Percentiles rank a stretch among this genome's conserved stretches.
phyloP scores from a whole-genome alignment of 495 filamentous ascomycete genomes.

The Massariosphaeria phaeospora region DNA sequence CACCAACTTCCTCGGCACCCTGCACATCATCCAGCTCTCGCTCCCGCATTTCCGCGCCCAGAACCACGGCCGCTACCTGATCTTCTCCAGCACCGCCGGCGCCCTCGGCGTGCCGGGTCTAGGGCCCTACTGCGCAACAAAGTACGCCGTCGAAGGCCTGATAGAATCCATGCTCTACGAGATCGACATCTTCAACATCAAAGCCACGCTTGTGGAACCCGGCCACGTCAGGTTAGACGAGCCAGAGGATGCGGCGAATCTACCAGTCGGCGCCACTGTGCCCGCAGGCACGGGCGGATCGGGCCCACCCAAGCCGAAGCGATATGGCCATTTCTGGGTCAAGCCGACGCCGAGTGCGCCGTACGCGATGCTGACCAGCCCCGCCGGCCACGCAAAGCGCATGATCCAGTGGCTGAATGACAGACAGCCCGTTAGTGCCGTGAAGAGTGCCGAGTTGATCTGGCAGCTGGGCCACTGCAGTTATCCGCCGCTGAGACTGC shows the following conservation, averaged over 20 bases:
- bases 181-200: constrained; percentile 83
- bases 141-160: constrained; percentile 91
- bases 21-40: constrained; percentile 88
- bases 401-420: constrained; percentile 96
- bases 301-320: constrained; percentile 26
- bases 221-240: constrained; percentile 81
- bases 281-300: background rate
- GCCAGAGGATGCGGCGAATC: constrained; percentile 31
- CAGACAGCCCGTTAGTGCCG: constrained; percentile 82
- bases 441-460: constrained; percentile 90
- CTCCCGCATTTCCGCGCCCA: constrained; percentile 81
- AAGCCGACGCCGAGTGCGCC: constrained; percentile 71
- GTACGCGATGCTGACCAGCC: constrained; percentile 69
- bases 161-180: constrained; percentile 96
- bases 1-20: constrained; percentile 90
- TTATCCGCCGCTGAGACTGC: constrained; percentile 77
- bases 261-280: background rate
- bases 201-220: constrained; percentile 86
- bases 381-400: constrained; percentile 81
- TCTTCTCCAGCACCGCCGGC: constrained; percentile 87
- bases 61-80: constrained; percentile 73
- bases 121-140: constrained; percentile 91
- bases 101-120: constrained; percentile 86
- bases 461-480: constrained; percentile 94
- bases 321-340: constrained; percentile 85